phyloP scores from a whole-genome alignment of 169 alveolate genomes.

The Cryptosporidium sp. region DNA sequence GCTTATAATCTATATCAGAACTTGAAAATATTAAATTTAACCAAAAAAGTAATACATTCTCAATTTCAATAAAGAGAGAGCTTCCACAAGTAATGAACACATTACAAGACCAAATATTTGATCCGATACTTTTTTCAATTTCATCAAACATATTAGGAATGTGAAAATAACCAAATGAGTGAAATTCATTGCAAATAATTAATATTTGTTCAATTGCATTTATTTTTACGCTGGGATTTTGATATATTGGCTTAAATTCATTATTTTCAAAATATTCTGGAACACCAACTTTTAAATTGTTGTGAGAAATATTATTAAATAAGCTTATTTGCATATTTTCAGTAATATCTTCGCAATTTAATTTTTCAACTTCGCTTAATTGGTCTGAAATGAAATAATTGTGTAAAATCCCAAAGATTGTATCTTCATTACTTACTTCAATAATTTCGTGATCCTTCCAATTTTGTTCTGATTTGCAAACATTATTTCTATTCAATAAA shows the following conservation, averaged over 20 bases:
- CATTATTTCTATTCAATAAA: background rate
- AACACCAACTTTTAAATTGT: background rate
- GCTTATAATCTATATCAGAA: constrained; percentile 19
- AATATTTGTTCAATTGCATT: constrained; percentile 40
- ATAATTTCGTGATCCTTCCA: background rate
- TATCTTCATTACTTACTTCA: background rate
- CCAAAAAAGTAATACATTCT: constrained; percentile 65
- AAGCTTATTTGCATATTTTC: background rate
- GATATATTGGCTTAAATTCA: background rate
- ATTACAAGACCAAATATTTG: constrained; percentile 62
- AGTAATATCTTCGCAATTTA: background rate
- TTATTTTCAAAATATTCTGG: background rate
- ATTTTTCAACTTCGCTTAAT: background rate
- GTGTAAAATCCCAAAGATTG: constrained; percentile 7
- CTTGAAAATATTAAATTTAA: constrained; percentile 40
- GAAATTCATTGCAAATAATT: constrained; percentile 63
- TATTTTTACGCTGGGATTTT: background rate
- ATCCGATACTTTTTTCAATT: constrained; percentile 36
- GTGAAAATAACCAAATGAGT: constrained; percentile 45
- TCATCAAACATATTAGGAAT: constrained; percentile 34
- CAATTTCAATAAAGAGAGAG: constrained; percentile 27
- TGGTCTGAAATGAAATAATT: constrained; percentile 18
- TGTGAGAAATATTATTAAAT: background rate
- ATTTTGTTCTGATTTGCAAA: background rate
- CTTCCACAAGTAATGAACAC: constrained; percentile 69